Evolutionary conservation across 805 yeast species (phyloP), one percentile per base, ranked within the genome.

Genomic region (Saccharomyces kudriavzevii): DNA sequence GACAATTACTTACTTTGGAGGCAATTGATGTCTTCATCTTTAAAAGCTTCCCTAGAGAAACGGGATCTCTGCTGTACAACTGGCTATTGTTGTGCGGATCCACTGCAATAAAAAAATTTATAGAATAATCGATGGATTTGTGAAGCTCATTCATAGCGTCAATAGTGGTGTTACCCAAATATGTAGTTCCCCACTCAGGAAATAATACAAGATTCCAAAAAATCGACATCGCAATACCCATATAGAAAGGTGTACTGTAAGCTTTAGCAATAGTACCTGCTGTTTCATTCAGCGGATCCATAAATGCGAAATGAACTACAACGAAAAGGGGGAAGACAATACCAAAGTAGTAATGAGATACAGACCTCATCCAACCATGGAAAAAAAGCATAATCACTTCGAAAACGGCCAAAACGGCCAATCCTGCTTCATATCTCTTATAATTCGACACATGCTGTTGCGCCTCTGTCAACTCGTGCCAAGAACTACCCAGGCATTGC

Each of bases 121-220:
- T 65, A 0, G 79, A 62, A 6, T 65, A 60, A 48, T 73, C 74
- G 13, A 77, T 55, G 14, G 76, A 69, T n/a, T 53, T 53, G 20
- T 77, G 77, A 2, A 77, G 56, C 50, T 72, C 75, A 54, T 73
- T 70, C 22, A 78, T 49, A 0, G 76, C 65, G 40, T 70, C 70
- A 0, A 74, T 63, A 5, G 76, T 69, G 1, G 77, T 66, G 31
- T 70, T 70, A 28, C 82, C 82, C 11, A 79, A 59, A 57, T 73
- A 76, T 0, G 78, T 71, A 25, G 79, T 72, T 14, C 83, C 83
- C 62, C 77, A 76, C 55, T 79, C 83, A 1, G 83, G 83, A 56
- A 76, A 78, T 11, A 79, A 55, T 1, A 67, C 35, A 45, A 79
- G 49, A 54, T 77, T 78, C 62, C 77, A 71, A 27, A 73, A 66